phyloP scores from a whole-genome alignment of 129 eudicot genomes.

The carrot (Daucus carota) region DH1_v3.0 NC_030389.2:4319501-4320000 shows the following conservation, averaged over 20 bases:
- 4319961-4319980: background rate
- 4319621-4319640: background rate
- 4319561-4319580: background rate
- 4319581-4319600: background rate
- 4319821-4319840: background rate
- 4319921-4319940: constrained; percentile 22
- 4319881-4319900: background rate
- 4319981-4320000: background rate
- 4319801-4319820: background rate
- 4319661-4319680: background rate
- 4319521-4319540: background rate
- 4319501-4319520: background rate
- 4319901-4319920: background rate
- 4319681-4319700: background rate
- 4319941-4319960: background rate
- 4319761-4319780: background rate
- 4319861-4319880: background rate
- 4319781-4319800: background rate
- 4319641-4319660: background rate
- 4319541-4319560: no score
- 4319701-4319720: background rate
- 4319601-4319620: background rate
- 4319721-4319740: background rate
- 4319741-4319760: background rate
- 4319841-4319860: background rate